Conservation (phyloP, 371 early-diverging fungal species). For the Mortierella sp. region DNA sequence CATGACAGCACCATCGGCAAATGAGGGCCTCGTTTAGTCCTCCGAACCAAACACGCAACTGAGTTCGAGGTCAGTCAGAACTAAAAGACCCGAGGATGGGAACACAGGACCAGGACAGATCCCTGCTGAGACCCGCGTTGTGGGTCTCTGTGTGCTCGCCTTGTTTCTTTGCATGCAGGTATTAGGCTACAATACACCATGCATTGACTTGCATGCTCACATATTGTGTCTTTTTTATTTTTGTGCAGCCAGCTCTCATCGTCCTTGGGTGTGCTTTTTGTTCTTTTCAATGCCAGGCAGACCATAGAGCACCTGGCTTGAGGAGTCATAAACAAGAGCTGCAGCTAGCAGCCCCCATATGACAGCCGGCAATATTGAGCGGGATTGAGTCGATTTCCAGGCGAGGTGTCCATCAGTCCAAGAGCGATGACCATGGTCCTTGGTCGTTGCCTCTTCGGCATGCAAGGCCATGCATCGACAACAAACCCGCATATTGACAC, state of each 20-base stretch:
- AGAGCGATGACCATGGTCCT: constrained; percentile 4
- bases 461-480: not conserved
- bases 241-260: too few species aligned
- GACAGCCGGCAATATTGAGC: too few species aligned
- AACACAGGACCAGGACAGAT: constrained; percentile 5
- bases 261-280: too few species aligned
- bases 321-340: too few species aligned
- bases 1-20: too few species aligned
- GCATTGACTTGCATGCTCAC: too few species aligned
- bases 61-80: constrained; percentile 37
- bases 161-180: constrained; percentile 5
- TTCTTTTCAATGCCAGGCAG: too few species aligned
- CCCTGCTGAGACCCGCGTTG: constrained; percentile 9
- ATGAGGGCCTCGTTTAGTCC: constrained; percentile 3
- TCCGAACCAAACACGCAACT: constrained; percentile 25
- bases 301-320: too few species aligned
- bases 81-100: constrained; percentile 19
- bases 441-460: not conserved
- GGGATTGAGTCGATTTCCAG: not conserved
- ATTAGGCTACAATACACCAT: too few species aligned
- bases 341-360: too few species aligned
- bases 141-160: constrained; percentile 1
- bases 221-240: too few species aligned
- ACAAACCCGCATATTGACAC: too few species aligned
- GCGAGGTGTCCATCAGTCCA: not conserved